A percentile compares a stretch with the other conserved stretches of the same genome.
These are phyloP conservation scores for Yamadazyma buinensis DNA, from an alignment of 1,139 yeast genomes.

Conservation along the genomic window DNA sequence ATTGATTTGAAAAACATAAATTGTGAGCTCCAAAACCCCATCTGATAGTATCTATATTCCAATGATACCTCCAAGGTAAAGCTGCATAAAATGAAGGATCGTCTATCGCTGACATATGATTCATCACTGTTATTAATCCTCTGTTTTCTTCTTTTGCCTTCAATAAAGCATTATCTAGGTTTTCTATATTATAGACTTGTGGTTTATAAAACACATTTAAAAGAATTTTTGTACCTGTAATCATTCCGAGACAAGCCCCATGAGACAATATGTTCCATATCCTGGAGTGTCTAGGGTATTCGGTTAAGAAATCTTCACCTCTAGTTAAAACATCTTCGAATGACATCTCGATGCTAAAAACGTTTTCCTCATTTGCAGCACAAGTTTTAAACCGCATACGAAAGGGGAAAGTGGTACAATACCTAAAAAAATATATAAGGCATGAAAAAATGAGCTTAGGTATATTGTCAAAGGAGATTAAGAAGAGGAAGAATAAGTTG, in stretches of 20 bases:
- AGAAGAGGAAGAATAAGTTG: conserved; percentile 18
- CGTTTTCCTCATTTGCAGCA: conserved; percentile 3
- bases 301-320: conserved; percentile 68
- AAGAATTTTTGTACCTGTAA: conserved; percentile 61
- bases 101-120: conserved; percentile 91
- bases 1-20: conserved; percentile 67
- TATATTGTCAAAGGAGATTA: conserved; percentile 32
- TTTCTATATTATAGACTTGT: conserved; percentile 55
- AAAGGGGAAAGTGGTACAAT: no score
- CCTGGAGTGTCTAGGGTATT: conserved; percentile 55
- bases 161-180: conserved; percentile 58
- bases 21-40: conserved; percentile 97
- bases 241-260: conserved; percentile 65
- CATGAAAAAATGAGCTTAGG: conserved; percentile 30
- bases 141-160: conserved; percentile 65
- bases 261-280: conserved; percentile 70
- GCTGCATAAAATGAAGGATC: conserved; percentile 92
- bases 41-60: conserved; percentile 64
- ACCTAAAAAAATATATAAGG: no score
- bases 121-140: conserved; percentile 84
- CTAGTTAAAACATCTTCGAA: conserved; percentile 65
- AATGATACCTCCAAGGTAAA: conserved; percentile 67
- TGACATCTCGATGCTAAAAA: conserved; percentile 46
- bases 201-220: conserved; percentile 62
- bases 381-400: no score